Evolutionary conservation across 163 green algal genomes (phyloP).

Genomic region (Coccomyxa subellipsoidea): DNA sequence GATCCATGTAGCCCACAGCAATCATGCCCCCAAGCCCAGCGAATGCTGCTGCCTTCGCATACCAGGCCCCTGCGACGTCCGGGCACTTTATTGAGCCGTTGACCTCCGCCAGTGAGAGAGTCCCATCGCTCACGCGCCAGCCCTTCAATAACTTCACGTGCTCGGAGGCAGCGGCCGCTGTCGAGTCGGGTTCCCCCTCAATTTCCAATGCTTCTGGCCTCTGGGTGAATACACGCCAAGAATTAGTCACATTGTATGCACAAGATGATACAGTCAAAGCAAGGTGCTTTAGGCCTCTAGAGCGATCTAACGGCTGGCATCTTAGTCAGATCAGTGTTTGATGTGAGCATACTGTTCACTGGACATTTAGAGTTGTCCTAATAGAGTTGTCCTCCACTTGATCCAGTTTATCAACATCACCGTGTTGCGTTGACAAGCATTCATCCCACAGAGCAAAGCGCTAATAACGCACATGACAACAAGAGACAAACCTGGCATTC

Average conservation of each 20-base stretch:
- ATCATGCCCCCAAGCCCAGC: slow-evolving; percentile 55
- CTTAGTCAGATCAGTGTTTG: too few relatives aligned
- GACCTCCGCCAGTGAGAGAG: slow-evolving; percentile 34
- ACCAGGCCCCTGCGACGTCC: slow-evolving; percentile 8
- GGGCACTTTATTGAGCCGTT: slow-evolving; percentile 38
- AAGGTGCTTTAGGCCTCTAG: too few relatives aligned
- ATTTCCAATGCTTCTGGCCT: neutral
- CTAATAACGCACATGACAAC: too few relatives aligned
- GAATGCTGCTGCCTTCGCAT: slow-evolving; percentile 43
- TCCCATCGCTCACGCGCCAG: neutral
- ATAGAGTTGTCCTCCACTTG: too few relatives aligned
- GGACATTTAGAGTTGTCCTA: too few relatives aligned
- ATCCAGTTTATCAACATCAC: too few relatives aligned
- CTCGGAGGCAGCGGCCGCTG: neutral
- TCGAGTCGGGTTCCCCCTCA: neutral
- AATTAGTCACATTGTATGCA: too few relatives aligned
- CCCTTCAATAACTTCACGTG: slow-evolving; percentile 6
- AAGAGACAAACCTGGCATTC: neutral
- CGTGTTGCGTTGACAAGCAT: too few relatives aligned
- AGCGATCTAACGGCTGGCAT: too few relatives aligned
- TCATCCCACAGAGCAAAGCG: too few relatives aligned
- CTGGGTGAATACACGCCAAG: neutral
- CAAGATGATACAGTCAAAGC: too few relatives aligned
- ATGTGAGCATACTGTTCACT: too few relatives aligned
- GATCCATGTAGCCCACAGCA: slow-evolving; percentile 67